Evolutionary conservation across 352 stramenopile species (phyloP), one percentile per base, ranked within the genome.

Genomic region (Phytophthora citrophthora): DNA sequence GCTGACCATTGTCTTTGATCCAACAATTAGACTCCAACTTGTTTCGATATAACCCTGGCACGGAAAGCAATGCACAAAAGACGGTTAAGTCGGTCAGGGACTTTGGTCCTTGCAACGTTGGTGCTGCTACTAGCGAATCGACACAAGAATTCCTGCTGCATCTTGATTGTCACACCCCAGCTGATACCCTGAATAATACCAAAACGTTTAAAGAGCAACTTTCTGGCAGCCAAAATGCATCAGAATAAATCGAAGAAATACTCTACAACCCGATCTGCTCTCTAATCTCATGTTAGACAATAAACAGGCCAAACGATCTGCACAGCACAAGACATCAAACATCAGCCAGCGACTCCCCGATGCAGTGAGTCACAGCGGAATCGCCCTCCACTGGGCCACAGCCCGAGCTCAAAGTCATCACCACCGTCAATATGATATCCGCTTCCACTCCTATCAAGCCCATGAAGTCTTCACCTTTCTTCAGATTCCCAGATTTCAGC

Each of bases 371-470:
- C 46, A 55, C 20, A 38, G 20, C 38, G 39, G 44, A 65, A 38
- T 41, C 39, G 55, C 32, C 31, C n/a, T 39, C 41, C 23, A 44
- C 12, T 32, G 10, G 54, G 31, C 27, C 56, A 52, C 34, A 51
- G 55, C 45, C 45, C 36, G 43, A 44, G 11, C 32, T 20, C 41
- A 27, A 49, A 13, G 12, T 20, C 18, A 20, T 24, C 36, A 40
- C 26, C 24, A 16, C 24, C 55, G 39, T 39, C 48, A 27, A 6
- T 20, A 61, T 68, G 61, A 63, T 54, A 31, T 24, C 20, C 24
- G 44, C 31, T 7, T 54, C 61, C 23, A 34, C 9, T 34, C 29
- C 29, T 34, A 26, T 68, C n/a, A 57, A 64, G 36, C 36, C 45
- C 18, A 20, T 11, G 3, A 56, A 62, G 46, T 44, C 44, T 3